A percentile compares a stretch with the other conserved stretches of the same genome.
These are phyloP conservation scores for Jaapia argillacea DNA, from an alignment of 768 basidiomycete species.

Conservation along the genomic window DNA sequence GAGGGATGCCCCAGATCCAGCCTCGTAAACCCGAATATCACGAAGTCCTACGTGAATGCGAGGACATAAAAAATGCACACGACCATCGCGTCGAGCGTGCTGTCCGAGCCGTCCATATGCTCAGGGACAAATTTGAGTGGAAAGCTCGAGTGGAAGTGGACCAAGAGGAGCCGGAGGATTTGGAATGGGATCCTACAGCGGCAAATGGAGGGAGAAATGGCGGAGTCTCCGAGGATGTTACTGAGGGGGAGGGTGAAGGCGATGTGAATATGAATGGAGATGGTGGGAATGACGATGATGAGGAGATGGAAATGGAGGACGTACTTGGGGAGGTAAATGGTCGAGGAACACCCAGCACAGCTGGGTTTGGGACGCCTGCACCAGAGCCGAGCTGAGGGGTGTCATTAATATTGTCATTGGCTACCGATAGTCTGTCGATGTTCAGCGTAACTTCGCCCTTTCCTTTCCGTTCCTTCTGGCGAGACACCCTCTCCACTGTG, in stretches of 20 bases:
- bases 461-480: no score
- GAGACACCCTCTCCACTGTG: no score
- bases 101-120: constrained; percentile 67
- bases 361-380: no score
- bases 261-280: constrained; percentile 16
- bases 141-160: constrained; percentile 72
- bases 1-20: no score
- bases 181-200: constrained; percentile 54
- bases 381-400: no score
- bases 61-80: constrained; percentile 56
- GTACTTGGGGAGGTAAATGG: constrained; percentile 11
- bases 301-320: constrained; percentile 21
- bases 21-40: no score
- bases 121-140: constrained; percentile 77
- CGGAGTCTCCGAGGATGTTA: constrained; percentile 17
- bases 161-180: constrained; percentile 70
- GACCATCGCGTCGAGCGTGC: constrained; percentile 72
- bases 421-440: no score
- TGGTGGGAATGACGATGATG: constrained; percentile 19
- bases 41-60: constrained; percentile 59
- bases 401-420: no score
- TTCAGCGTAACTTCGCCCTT: no score
- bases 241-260: constrained; percentile 16
- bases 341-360: no score
- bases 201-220: constrained; percentile 18